Evolutionary conservation across 2,329 filamentous ascomycete genomes (phyloP), one percentile per base, ranked within the genome.

Genomic region (Ceratocystis diversiconidia): DNA sequence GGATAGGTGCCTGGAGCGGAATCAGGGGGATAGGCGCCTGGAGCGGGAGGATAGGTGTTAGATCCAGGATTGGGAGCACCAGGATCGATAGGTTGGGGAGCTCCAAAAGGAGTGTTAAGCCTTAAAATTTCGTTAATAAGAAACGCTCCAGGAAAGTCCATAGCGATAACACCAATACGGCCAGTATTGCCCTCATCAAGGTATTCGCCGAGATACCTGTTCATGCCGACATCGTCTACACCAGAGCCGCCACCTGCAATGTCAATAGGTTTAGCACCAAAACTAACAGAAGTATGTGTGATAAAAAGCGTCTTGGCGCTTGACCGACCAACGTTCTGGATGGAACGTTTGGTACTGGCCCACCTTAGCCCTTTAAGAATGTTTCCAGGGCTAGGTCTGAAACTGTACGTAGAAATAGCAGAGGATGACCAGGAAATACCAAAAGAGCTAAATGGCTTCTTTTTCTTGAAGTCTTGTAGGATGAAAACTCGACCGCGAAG

Each of bases 191-290:
- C 12, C 5, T n/a, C 19, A 46, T 73, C 70, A 36, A 79, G 71
- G 74, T 76, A 80, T 68, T 72, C 71, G 44, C 78, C 78, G 44
- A 78, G 79, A 72, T 75, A 74, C 69, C 79, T 78, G 65, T 80
- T 81, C 73, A 80, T 78, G 25, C 79, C 79, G 4, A 41, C 3
- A 3, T 41, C 36, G 1, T 22, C 7, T 2, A 5, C 6, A 15
- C 69, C 69, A 2, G 78, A 72, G 22, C 73, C 74, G 57, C 72
- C 70, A 0, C 78, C 79, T 0, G 79, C 78, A 19, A 78, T 79
- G 0, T 78, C 79, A 69, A 80, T 78, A 44, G 79, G 79, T 25
- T 17, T 28, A 22, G 36, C 30, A 28, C 63, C 52, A n/a, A 22
- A 10, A 30, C 48, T 30, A 5, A 50, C 52, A 28, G 52, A 41